Evolutionary conservation across 139 green algal genomes (phyloP), one percentile per base, ranked within the genome.

Genomic region (Chlamydomonas applanata): DNA sequence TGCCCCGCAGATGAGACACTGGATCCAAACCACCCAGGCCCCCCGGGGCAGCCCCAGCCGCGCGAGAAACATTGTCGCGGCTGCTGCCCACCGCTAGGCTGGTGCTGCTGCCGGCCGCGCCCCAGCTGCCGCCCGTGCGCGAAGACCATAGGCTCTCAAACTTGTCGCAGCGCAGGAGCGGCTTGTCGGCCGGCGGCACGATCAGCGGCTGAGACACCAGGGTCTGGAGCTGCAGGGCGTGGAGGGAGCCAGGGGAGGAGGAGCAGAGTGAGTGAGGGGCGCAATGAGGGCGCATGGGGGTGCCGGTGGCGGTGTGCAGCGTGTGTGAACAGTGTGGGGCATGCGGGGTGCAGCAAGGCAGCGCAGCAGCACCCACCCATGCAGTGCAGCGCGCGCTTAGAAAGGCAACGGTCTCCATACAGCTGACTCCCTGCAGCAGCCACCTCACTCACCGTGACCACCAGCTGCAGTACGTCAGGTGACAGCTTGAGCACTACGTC

Each of bases 81-180:
- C 30, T 65, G 61, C 72, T 44, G 30, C 44, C 29, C 36, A 17
- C 45, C 13, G 22, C 54, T 49, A 49, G 40, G 27, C 30, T 52
- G 27, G 25, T 52, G 62, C 62, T 69, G 62, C 62, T 52, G 30
- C 62, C 32, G 14, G 9, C 32, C 34, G 33, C 4, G 62, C 35
- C 30, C 27, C 62, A 69, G 32, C 16, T 49, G 30, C 14, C 22
- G 62, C 62, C 34, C 7, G 59, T 36, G 27, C 7, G 64, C 44
- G 29, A 62, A 69, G 73, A 72, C 92, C 92, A 97, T 33, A 95
- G 40, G 20, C 83, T 74, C 64, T 87, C 82, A 73, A 92, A 96
- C 49, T 75, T 59, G 65, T 77, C 73, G 75, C 87, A 91, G 4
- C 81, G 78, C 2, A 71, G 44, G 7, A 93, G 68, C 0, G 93